Conservation (phyloP, 2,329 filamentous ascomycete species). For the Fusarium sp. region DNA sequence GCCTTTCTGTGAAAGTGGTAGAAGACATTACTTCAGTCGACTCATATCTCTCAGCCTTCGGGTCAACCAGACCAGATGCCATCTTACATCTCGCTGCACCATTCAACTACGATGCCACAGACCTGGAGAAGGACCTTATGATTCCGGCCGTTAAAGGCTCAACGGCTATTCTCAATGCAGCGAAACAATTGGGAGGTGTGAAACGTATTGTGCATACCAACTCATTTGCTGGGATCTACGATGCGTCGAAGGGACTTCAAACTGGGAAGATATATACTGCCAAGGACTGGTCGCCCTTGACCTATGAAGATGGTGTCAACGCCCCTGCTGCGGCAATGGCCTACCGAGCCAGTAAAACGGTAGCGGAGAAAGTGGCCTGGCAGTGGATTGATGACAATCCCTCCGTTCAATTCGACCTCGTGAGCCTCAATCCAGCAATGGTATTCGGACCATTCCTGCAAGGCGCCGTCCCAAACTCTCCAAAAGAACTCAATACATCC, state of each 20-base stretch:
- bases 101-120: slow-evolving; percentile 1
- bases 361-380: slow-evolving; percentile 13
- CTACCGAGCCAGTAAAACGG: slow-evolving; percentile 1
- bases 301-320: slow-evolving; percentile 1
- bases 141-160: slow-evolving; percentile 8
- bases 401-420: neutral
- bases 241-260: slow-evolving; percentile 3
- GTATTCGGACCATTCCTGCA: slow-evolving; percentile 5
- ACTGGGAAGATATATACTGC: slow-evolving; percentile 4
- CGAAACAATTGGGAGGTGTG: neutral
- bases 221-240: slow-evolving; percentile 15
- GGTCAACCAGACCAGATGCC: neutral
- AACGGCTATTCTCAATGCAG: slow-evolving; percentile 6
- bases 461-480: neutral
- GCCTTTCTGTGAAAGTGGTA: slow-evolving; percentile 2
- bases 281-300: slow-evolving; percentile 8
- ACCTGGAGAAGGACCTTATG: slow-evolving; percentile 9
- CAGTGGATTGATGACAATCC: slow-evolving; percentile 8
- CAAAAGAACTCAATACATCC: slow-evolving; percentile 12
- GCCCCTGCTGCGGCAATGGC: slow-evolving; percentile 7
- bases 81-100: slow-evolving; percentile 7
- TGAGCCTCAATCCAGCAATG: slow-evolving; percentile 11
- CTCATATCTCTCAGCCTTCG: slow-evolving; percentile 1
- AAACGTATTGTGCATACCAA: slow-evolving; percentile 13
- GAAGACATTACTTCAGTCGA: slow-evolving; percentile 2